Percentiles rank a stretch among this genome's conserved stretches.
These are phyloP conservation scores for Takashimella koratensis DNA, from an alignment of 1,284 basidiomycete genomes.

Conservation along the genomic window DNA sequence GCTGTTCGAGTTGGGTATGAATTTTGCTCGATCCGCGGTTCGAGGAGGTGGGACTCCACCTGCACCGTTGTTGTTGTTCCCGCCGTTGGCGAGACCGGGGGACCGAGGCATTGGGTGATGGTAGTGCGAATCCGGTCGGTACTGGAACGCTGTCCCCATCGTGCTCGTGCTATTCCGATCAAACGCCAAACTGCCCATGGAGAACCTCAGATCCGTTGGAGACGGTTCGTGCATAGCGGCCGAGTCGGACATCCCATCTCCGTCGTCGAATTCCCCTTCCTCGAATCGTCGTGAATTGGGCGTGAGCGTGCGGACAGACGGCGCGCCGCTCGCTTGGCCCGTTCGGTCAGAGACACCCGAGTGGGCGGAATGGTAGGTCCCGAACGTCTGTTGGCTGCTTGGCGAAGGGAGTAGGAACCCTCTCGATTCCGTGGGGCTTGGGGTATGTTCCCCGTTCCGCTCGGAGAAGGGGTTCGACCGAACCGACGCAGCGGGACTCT, in stretches of 20 bases:
- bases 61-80: not conserved
- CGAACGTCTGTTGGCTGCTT: slow-evolving; percentile 4
- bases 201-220: slow-evolving; percentile 44
- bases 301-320: slow-evolving; percentile 11
- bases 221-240: slow-evolving; percentile 12
- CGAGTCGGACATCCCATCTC: slow-evolving; percentile 13
- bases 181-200: slow-evolving; percentile 46
- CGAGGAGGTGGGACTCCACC: slow-evolving; percentile 11
- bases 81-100: slow-evolving; percentile 20
- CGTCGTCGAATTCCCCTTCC: slow-evolving; percentile 19
- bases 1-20: not conserved
- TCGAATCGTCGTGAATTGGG: slow-evolving; percentile 11
- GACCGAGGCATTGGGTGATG: slow-evolving; percentile 9
- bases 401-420: not conserved
- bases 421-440: not conserved
- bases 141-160: slow-evolving; percentile 25
- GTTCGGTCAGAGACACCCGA: slow-evolving; percentile 13
- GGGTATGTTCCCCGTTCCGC: not conserved
- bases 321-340: slow-evolving; percentile 2
- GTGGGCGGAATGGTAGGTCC: not conserved
- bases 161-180: slow-evolving; percentile 35
- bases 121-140: not conserved
- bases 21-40: slow-evolving; percentile 10
- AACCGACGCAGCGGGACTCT: not conserved
- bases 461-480: not conserved